Evolutionary conservation across 306 rosid species (phyloP).

Genomic region (Cicer pinnatifidum): DNA sequence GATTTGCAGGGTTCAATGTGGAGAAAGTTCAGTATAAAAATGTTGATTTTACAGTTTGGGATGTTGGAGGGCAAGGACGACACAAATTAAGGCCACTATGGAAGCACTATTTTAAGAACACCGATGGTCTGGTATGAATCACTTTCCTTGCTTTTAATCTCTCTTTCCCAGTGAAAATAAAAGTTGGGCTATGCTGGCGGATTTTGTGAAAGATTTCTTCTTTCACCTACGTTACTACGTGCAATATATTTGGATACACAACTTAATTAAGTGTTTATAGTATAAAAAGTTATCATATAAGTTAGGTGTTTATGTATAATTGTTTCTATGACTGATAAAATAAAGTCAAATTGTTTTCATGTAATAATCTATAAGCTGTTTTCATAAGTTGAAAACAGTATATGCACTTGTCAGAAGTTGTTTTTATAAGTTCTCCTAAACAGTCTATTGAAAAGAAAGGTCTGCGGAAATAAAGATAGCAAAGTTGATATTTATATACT

Average conservation of each 20-base stretch:
- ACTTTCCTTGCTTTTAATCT: constrained; percentile 25
- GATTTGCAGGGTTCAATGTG: constrained; percentile 81
- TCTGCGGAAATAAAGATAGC: neutral
- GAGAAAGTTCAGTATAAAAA: constrained; percentile 96
- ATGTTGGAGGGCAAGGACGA: constrained; percentile 83
- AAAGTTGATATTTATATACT: neutral
- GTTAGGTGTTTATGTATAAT: too few relatives aligned
- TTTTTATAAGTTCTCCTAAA: too few relatives aligned
- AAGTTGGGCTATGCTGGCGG: neutral
- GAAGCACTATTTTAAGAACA: constrained; percentile 92
- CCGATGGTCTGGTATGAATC: constrained; percentile 77
- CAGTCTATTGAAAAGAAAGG: neutral
- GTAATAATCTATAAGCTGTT: too few relatives aligned
- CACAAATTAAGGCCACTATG: constrained; percentile 89
- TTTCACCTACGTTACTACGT: constrained; percentile 1
- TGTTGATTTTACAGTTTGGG: constrained; percentile 97
- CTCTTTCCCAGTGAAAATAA: neutral
- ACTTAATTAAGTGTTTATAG: too few relatives aligned
- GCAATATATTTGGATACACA: too few relatives aligned
- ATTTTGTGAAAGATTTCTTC: constrained; percentile 8
- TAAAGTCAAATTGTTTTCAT: too few relatives aligned
- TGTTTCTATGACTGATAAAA: too few relatives aligned
- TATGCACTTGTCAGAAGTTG: too few relatives aligned
- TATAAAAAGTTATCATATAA: too few relatives aligned
- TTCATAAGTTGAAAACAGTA: too few relatives aligned